Conservation (phyloP, 306 rosid species). For the Cucurbita maxima region DNA sequence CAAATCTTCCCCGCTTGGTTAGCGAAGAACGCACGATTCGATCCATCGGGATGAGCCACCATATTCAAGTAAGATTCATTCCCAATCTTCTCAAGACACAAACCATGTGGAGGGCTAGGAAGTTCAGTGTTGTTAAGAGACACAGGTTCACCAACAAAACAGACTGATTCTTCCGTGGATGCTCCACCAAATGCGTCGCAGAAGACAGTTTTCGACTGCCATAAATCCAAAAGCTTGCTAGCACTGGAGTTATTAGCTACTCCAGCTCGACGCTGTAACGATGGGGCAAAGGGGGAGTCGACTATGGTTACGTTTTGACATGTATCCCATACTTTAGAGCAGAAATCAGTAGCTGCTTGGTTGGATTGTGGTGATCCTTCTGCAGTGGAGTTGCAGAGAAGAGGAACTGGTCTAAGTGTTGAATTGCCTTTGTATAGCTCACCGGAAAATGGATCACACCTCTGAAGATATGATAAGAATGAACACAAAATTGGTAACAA, state of each 20-base stretch:
- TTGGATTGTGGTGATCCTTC: constrained; percentile 57
- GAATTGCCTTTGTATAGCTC: constrained; percentile 45
- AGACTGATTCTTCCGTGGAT: constrained; percentile 42
- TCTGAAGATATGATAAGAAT: constrained; percentile 23
- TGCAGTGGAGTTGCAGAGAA: constrained; percentile 69
- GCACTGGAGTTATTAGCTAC: constrained; percentile 24
- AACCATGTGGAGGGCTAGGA: constrained; percentile 34
- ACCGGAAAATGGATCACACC: constrained; percentile 80
- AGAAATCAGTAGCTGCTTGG: constrained; percentile 31
- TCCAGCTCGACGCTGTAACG: constrained; percentile 48
- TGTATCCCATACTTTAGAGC: constrained; percentile 68
- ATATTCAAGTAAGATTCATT: constrained; percentile 82
- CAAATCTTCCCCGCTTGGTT: constrained; percentile 67
- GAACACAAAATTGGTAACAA: not conserved
- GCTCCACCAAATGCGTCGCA: constrained; percentile 73
- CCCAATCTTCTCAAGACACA: constrained; percentile 89
- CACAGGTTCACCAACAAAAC: constrained; percentile 70
- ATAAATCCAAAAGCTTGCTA: constrained; percentile 42
- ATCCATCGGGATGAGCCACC: constrained; percentile 92
- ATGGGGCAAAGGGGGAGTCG: constrained; percentile 78
- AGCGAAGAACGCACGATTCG: constrained; percentile 78
- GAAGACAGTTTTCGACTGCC: constrained; percentile 73
- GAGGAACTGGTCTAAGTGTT: constrained; percentile 51
- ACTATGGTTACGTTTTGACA: constrained; percentile 55
- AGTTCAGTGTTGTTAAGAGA: constrained; percentile 27